Evolutionary conservation across 2,329 filamentous ascomycete species (phyloP), one percentile per base, ranked within the genome.

Genomic region (Teratosphaeriaceae sp.): DNA sequence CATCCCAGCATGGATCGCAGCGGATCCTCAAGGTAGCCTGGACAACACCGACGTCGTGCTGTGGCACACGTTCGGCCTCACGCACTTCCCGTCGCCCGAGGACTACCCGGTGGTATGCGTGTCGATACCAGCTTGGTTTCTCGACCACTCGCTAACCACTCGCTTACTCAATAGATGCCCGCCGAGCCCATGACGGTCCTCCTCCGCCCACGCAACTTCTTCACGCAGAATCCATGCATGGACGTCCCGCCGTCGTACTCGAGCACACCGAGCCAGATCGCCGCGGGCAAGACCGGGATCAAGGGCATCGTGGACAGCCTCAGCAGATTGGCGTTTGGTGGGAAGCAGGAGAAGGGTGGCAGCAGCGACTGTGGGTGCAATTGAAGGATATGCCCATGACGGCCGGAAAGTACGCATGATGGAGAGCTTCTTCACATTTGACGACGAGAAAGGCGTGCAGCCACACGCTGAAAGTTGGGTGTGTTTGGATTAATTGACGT

Each of bases 11-110:
- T 90, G 86, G 87, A 83, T 92, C 53, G 68, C 71, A 15, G 79
- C 79, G 19, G 78, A 88, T 47, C 80, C 84, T 11, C 69, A 68
- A 35, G 79, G 76, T 44, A 76, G 71, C 20, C 80, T 94, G 52
- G 85, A 84, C 43, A 84, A 95, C 70, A 85, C 81, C 1, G 86
- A 96, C 61, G 69, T 95, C 22, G 88, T 96, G 1, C 76, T 95
- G 13, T 96, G 88, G 88, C 88, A 95, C 67, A 94, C 88, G 0
- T 96, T 95, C 58, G 89, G 89, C 26, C 73, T 95, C 26, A 90
- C 84, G 1, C 89, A 95, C 62, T 90, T 95, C 71, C 88, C 89
- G 0, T 72, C 85, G 0, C 88, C 88, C 0, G 89, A 96, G 61
- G 89, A 95, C 65, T 95, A 87, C 70, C 89, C 89, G 22, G 74